Conservation (phyloP, 1,139 yeast species). For the Geotrichum bryndzae region DNA sequence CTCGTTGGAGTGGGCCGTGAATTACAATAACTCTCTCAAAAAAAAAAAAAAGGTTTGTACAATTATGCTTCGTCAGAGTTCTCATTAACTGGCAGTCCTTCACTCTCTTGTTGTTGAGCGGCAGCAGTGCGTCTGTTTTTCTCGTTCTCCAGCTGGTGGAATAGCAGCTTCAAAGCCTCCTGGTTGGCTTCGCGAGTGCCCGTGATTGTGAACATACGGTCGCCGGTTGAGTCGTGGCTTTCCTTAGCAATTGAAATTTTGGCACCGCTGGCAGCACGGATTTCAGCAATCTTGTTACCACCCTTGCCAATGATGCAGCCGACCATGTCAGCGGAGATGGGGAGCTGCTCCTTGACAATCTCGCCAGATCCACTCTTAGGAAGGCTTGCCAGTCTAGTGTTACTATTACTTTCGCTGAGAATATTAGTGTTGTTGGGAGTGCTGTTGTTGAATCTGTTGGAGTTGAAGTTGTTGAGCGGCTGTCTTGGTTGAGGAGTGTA, state of each 20-base stretch:
- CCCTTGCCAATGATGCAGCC: constrained; percentile 88
- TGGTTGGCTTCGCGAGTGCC: constrained; percentile 64
- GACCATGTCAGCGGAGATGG: constrained; percentile 76
- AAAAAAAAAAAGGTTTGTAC: not conserved
- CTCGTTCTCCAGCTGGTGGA: constrained; percentile 73
- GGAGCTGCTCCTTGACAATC: constrained; percentile 39
- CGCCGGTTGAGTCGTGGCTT: constrained; percentile 53
- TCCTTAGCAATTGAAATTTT: constrained; percentile 73
- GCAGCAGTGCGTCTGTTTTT: constrained; percentile 51
- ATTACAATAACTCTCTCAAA: not conserved
- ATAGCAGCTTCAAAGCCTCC: constrained; percentile 60
- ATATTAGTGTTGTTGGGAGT: constrained; percentile 8
- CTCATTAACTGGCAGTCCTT: not conserved
- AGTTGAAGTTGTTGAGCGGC: not conserved
- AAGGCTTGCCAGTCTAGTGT: constrained; percentile 6
- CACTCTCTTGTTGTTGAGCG: not conserved
- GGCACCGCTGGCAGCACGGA: constrained; percentile 75
- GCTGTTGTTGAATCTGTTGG: constrained; percentile 9
- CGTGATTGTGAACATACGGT: constrained; percentile 65
- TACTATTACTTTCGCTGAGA: constrained; percentile 4
- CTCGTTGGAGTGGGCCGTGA: not conserved
- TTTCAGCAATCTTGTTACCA: constrained; percentile 82
- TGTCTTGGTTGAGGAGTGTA: constrained; percentile 52
- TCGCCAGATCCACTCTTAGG: constrained; percentile 19
- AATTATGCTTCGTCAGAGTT: not conserved